Evolutionary conservation across 192 early-diverging fungal genomes (phyloP).

Genomic region (Gaertneriomyces semiglobifer): DNA sequence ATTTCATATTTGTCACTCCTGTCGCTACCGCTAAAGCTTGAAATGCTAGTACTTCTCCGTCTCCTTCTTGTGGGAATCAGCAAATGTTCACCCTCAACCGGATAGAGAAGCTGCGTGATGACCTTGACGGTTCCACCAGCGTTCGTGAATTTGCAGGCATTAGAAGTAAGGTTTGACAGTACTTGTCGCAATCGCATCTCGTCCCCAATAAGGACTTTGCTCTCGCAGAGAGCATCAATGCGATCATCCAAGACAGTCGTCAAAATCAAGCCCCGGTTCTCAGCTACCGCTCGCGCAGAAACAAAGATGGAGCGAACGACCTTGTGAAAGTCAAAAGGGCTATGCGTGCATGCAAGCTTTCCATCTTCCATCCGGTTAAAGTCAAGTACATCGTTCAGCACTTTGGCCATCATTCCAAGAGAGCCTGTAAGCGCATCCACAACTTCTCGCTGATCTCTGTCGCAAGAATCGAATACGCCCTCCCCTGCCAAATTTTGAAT

Average conservation of each 20-base stretch:
- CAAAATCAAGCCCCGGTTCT: constrained; percentile 1
- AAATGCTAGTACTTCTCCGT: background rate
- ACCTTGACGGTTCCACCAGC: constrained; percentile 25
- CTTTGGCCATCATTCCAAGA: constrained; percentile 36
- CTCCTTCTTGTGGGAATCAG: background rate
- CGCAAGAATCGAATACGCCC: constrained; percentile 13
- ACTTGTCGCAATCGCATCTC: constrained; percentile 30
- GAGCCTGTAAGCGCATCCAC: constrained; percentile 24
- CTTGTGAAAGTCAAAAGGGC: constrained; percentile 22
- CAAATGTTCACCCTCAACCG: background rate
- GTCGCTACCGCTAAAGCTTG: background rate
- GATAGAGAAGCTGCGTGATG: constrained; percentile 11
- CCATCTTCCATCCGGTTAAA: constrained; percentile 31
- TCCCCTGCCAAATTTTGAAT: constrained; percentile 26
- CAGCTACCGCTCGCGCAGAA: constrained; percentile 17
- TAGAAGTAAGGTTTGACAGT: constrained; percentile 21
- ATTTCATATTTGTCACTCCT: constrained; percentile 9
- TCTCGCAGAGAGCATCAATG: constrained; percentile 8
- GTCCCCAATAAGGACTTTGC: constrained; percentile 21
- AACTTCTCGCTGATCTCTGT: constrained; percentile 24
- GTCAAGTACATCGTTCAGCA: constrained; percentile 29
- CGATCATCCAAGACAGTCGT: constrained; percentile 16
- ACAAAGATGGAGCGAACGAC: constrained; percentile 20
- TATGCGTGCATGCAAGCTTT: constrained; percentile 12
- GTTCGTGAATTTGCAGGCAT: constrained; percentile 30